Conservation (phyloP, 2,329 filamentous ascomycete species). For the Pleomassaria siparia region DNA sequence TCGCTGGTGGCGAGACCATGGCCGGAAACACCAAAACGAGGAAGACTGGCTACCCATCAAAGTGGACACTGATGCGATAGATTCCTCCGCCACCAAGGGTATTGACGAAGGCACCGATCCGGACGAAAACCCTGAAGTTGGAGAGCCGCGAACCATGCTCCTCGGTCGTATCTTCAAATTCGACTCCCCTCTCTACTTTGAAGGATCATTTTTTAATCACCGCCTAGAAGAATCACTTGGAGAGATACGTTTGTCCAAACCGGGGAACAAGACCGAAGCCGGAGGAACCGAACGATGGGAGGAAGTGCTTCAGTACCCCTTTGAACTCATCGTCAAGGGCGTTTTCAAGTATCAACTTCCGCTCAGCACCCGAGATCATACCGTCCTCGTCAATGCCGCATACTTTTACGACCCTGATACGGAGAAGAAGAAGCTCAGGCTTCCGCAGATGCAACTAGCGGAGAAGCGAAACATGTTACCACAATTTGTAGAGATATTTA, state of each 20-base stretch:
- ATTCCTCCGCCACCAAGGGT: conserved; percentile 15
- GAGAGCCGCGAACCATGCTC: conserved; percentile 77
- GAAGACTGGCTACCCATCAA: conserved; percentile 27
- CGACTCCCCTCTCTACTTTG: conserved; percentile 85
- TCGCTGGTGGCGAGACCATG: conserved; percentile 45
- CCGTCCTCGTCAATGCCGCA: conserved; percentile 50
- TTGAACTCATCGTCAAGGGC: conserved; percentile 89
- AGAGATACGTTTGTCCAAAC: conserved; percentile 77
- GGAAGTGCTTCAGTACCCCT: conserved; percentile 84
- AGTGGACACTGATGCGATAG: conserved; percentile 3
- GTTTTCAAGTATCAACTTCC: conserved; percentile 79
- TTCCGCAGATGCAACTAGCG: background rate
- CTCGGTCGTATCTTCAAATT: conserved; percentile 87
- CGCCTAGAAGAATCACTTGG: conserved; percentile 72
- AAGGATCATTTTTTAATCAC: conserved; percentile 83
- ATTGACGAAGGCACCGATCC: conserved; percentile 62
- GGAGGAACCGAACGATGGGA: conserved; percentile 88
- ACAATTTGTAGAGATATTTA: conserved; percentile 23
- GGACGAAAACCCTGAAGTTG: conserved; percentile 61
- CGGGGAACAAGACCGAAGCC: conserved; percentile 83
- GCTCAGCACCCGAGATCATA: conserved; percentile 56
- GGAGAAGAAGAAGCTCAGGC: conserved; percentile 35
- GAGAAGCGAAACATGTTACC: conserved; percentile 8
- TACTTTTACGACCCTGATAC: conserved; percentile 40
- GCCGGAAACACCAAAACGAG: conserved; percentile 23